Conservation (phyloP, 2,329 filamentous ascomycete species). For the Beauveria pseudobassiana region DNA sequence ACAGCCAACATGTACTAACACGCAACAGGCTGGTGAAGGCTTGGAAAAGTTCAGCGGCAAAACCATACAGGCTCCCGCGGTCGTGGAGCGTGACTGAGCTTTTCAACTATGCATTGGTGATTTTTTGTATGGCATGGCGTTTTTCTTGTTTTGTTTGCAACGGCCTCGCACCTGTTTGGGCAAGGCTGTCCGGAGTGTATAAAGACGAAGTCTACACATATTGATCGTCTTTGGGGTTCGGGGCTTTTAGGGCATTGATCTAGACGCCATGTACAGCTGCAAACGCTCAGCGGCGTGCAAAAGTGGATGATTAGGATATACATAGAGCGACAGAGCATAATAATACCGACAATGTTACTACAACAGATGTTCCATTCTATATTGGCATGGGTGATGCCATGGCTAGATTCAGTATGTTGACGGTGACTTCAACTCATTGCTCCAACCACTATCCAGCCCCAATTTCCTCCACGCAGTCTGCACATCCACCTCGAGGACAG, state of each 20-base stretch:
- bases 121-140: conserved; percentile 7
- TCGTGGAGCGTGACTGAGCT: conserved; percentile 38
- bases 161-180: not conserved
- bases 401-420: conserved; percentile 23
- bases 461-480: conserved; percentile 70
- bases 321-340: not conserved
- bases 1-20: conserved; percentile 15
- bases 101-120: not conserved
- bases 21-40: conserved; percentile 51
- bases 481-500: conserved; percentile 71
- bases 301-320: not conserved
- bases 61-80: conserved; percentile 44
- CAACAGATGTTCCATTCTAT: not conserved
- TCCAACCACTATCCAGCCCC: conserved; percentile 63
- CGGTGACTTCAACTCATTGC: conserved; percentile 69
- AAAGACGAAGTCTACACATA: not conserved
- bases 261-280: not conserved
- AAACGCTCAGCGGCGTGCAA: not conserved
- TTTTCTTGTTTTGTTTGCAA: not conserved
- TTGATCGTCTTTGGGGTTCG: not conserved
- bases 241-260: not conserved
- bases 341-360: not conserved
- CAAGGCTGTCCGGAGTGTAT: not conserved
- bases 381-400: not conserved
- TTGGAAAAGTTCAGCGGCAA: conserved; percentile 48